phyloP scores from a whole-genome alignment of 257 asterid species.

The Capsicum chinense region DNA sequence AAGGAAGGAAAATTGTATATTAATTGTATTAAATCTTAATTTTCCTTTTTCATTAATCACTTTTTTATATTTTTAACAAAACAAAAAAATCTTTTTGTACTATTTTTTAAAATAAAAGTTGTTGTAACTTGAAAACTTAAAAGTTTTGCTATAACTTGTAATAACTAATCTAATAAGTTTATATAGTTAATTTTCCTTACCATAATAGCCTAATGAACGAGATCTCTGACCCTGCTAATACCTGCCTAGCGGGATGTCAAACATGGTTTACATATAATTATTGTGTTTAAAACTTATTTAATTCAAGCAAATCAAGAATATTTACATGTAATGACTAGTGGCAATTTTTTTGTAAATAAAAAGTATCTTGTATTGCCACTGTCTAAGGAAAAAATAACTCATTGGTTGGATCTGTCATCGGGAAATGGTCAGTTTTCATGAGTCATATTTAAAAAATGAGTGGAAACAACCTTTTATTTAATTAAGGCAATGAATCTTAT shows the following conservation, averaged over 20 bases:
- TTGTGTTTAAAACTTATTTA: neutral
- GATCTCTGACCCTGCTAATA: neutral
- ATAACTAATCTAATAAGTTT: no score
- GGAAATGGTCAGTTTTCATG: neutral
- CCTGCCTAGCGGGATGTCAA: neutral
- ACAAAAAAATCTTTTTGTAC: no score
- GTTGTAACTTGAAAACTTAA: no score
- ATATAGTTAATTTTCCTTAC: no score
- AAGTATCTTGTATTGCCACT: neutral
- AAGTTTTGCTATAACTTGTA: no score
- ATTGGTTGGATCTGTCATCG: neutral
- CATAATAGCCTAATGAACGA: no score
- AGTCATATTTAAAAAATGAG: neutral
- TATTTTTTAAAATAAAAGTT: no score
- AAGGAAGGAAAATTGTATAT: no score
- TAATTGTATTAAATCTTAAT: no score
- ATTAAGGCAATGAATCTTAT: neutral
- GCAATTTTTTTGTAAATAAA: no score
- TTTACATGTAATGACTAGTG: neutral
- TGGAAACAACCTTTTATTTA: neutral
- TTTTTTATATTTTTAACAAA: no score
- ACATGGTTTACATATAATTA: neutral
- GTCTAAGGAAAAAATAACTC: neutral
- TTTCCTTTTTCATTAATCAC: no score
- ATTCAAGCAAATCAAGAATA: neutral